Base-by-base conservation (phyloP, 2,329 filamentous ascomycete genomes). In the Drechslera avenae region DNA sequence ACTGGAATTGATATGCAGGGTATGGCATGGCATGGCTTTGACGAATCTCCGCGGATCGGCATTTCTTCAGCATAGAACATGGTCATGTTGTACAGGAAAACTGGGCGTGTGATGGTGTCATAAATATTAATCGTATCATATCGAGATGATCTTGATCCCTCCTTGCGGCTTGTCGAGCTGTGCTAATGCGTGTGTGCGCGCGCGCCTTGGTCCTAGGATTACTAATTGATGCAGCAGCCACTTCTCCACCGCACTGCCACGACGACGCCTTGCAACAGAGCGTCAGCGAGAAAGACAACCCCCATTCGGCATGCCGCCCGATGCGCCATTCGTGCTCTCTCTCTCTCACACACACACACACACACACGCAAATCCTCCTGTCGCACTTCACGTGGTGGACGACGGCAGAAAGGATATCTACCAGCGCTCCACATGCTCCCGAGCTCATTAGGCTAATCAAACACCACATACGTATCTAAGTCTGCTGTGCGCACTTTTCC, bases 371-470 rank as follows among this genome's bases (percentile, higher is more conserved):
- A 28, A 28, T 10, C 7, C 26, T 44, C 17, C 35, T 45, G 40
- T 36, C 32, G 34, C 35, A n/a, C 14, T 41, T 58, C 46, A 50
- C 49, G 49, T 54, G 53, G 40, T 41, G 19, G 48, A 37, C 21
- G 42, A 48, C 54, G 50, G 50, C 50, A 52, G 45, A 52, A 49
- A 49, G 39, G 39, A 43, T 52, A 34, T 28, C 48, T 31, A 51
- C 23, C 34, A 39, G 26, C 43, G 31, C 47, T 54, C 47, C 45
- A 50, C 47, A 45, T 50, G 40, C 53, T 28, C 26, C 26, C 26
- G 26, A 28, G 26, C 26, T 66, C 39, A 71, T 71, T 72, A 72
- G 67, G 61, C 69, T 71, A 71, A 71, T 70, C 33, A 52, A 52
- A 41, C 39, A 17, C 31, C 43, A 31, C 45, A 26, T 49, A 44